phyloP scores from a whole-genome alignment of 2,329 filamentous ascomycete genomes.

The Cladosporium sp. region DNA sequence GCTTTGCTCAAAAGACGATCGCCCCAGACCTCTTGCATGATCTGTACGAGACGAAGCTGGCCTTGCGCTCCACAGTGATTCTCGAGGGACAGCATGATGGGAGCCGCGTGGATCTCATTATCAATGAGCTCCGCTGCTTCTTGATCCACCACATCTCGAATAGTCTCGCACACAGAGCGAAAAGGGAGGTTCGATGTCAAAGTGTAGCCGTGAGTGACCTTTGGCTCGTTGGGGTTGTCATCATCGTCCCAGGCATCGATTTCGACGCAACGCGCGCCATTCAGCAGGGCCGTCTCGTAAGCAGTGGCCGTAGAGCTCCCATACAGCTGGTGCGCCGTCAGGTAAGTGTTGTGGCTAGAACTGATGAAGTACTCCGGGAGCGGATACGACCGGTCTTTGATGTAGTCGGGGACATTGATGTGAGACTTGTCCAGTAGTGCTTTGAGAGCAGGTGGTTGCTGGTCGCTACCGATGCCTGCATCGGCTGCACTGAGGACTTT shows the following conservation, averaged over 20 bases:
- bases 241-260: slow-evolving; percentile 72
- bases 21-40: slow-evolving; percentile 65
- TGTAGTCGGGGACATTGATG: slow-evolving; percentile 55
- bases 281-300: slow-evolving; percentile 62
- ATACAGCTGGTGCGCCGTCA: slow-evolving; percentile 68
- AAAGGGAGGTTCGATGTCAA: slow-evolving; percentile 66
- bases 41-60: slow-evolving; percentile 61
- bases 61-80: slow-evolving; percentile 64
- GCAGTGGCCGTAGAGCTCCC: slow-evolving; percentile 62
- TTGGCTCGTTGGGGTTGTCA: slow-evolving; percentile 62
- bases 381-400: slow-evolving; percentile 60
- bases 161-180: slow-evolving; percentile 64
- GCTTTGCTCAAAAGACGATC: slow-evolving; percentile 59
- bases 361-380: slow-evolving; percentile 71
- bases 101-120: slow-evolving; percentile 49
- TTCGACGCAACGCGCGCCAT: slow-evolving; percentile 69
- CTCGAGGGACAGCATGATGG: slow-evolving; percentile 65
- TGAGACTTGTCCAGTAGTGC: slow-evolving; percentile 58
- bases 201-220: slow-evolving; percentile 70
- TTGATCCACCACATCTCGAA: slow-evolving; percentile 61
- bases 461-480: slow-evolving; percentile 47
- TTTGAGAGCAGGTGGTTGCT: slow-evolving; percentile 49
- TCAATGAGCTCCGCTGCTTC: slow-evolving; percentile 52
- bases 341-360: slow-evolving; percentile 72
- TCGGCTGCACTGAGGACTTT: slow-evolving; percentile 53